Evolutionary conservation across 768 basidiomycete species (phyloP).

Genomic region (Zangia roseola): DNA sequence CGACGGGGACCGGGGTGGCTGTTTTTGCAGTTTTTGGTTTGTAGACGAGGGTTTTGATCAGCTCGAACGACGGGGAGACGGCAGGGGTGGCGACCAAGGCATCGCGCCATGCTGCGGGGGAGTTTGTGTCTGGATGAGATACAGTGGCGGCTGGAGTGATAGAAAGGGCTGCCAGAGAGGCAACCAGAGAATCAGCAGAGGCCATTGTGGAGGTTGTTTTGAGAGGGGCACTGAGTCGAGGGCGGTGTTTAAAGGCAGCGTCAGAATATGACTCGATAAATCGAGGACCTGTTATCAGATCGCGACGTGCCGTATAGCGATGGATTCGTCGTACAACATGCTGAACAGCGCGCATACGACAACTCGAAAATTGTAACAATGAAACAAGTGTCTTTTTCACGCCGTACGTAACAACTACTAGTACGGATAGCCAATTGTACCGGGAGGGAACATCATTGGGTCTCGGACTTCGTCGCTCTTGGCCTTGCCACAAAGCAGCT

Average conservation of each 20-base stretch:
- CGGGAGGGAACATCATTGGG: slow-evolving; percentile 71
- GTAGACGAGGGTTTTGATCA: slow-evolving; percentile 89
- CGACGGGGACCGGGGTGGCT: slow-evolving; percentile 77
- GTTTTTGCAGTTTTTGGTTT: slow-evolving; percentile 96
- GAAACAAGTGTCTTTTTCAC: slow-evolving; percentile 18
- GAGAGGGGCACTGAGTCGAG: not conserved
- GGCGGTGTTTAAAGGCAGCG: slow-evolving; percentile 16
- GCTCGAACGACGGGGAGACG: slow-evolving; percentile 60
- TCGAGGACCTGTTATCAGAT: slow-evolving; percentile 23
- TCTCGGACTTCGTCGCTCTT: slow-evolving; percentile 59
- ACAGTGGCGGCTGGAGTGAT: slow-evolving; percentile 54
- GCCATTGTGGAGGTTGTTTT: slow-evolving; percentile 34
- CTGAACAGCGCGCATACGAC: slow-evolving; percentile 28
- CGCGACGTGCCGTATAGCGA: slow-evolving; percentile 8
- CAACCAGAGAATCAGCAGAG: slow-evolving; percentile 31
- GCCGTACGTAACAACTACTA: slow-evolving; percentile 20
- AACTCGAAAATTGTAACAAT: slow-evolving; percentile 6
- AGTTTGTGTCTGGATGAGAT: slow-evolving; percentile 60
- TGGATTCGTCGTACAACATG: slow-evolving; percentile 27
- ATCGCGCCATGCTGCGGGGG: slow-evolving; percentile 76
- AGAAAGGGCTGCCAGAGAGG: slow-evolving; percentile 51
- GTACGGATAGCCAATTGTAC: slow-evolving; percentile 44
- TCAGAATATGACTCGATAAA: slow-evolving; percentile 26
- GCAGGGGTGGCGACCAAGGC: slow-evolving; percentile 54
- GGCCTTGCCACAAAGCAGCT: slow-evolving; percentile 60